These are phyloP conservation scores for Penicillium sp. DNA, from an alignment of 2,329 filamentous ascomycete genomes.

Conservation along the genomic window DNA sequence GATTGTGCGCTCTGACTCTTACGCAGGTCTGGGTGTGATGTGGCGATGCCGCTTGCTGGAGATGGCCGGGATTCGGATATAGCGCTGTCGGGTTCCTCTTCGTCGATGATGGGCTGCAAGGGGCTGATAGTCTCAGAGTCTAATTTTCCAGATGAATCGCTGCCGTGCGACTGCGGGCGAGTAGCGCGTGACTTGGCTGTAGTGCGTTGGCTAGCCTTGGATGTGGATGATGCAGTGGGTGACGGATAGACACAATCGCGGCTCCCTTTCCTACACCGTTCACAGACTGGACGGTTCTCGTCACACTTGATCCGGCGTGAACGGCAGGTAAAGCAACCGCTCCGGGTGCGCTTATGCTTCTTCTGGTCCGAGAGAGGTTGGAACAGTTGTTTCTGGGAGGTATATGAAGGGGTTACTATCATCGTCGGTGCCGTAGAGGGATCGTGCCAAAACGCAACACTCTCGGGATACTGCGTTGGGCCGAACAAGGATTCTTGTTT, in stretches of 20 bases:
- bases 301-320: conserved; percentile 92
- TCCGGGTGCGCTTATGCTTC: conserved; percentile 89
- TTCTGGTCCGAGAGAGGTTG: conserved; percentile 61
- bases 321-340: conserved; percentile 90
- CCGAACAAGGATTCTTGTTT: conserved; percentile 32
- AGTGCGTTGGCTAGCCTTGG: conserved; percentile 43
- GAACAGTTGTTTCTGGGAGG: conserved; percentile 26
- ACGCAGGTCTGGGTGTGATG: conserved; percentile 20
- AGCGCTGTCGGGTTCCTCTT: conserved; percentile 37
- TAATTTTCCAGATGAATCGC: conserved; percentile 52
- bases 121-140: conserved; percentile 42
- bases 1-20: conserved; percentile 34
- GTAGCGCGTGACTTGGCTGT: conserved; percentile 44
- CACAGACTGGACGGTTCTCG: conserved; percentile 81
- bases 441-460: conserved; percentile 46
- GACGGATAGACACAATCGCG: conserved; percentile 89
- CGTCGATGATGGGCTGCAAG: conserved; percentile 45
- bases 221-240: conserved; percentile 37
- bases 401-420: conserved; percentile 18
- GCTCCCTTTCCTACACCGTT: conserved; percentile 86
- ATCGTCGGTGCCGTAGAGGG: conserved; percentile 22
- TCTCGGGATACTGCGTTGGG: conserved; percentile 41
- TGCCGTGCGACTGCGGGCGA: conserved; percentile 43
- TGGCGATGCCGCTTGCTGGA: conserved; percentile 20
- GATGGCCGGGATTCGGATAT: conserved; percentile 24